A percentile compares a stretch with the other conserved stretches of the same genome.
These are phyloP conservation scores for Amaranthus palmeri DNA, from an alignment of 148 eudicot species.

Conservation along the genomic window DNA sequence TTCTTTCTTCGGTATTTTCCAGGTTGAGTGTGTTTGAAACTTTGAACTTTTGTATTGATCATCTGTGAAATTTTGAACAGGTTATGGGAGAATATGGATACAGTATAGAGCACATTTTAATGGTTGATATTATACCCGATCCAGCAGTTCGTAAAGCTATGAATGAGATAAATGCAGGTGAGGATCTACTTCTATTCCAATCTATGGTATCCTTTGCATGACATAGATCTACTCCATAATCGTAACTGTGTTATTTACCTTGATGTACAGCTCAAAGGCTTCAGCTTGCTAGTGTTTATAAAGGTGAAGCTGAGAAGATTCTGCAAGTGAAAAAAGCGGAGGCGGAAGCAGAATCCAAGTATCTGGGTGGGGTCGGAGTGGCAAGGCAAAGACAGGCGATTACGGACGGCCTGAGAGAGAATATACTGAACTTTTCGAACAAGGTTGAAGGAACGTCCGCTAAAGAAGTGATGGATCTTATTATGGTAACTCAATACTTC, in stretches of 20 bases:
- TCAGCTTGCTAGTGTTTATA: constrained; percentile 95
- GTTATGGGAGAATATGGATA: constrained; percentile 99
- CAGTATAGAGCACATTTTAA: constrained; percentile 88
- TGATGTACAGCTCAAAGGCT: constrained; percentile 75
- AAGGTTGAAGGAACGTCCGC: constrained; percentile 87
- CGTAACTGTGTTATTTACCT: background rate
- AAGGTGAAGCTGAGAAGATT: constrained; percentile 94
- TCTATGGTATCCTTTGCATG: background rate
- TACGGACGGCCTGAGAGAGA: constrained; percentile 94
- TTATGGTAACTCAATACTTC: constrained; percentile 95
- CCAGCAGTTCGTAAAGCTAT: constrained; percentile 88
- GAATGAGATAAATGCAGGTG: constrained; percentile 99
- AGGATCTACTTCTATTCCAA: background rate
- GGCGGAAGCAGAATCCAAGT: constrained; percentile 93
- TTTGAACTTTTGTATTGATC: background rate
- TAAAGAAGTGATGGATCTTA: constrained; percentile 97
- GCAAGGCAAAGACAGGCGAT: constrained; percentile 99
- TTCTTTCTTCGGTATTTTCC: background rate
- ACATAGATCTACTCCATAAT: background rate
- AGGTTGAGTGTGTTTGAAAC: no score
- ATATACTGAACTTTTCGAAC: constrained; percentile 86
- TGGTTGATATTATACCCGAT: constrained; percentile 98
- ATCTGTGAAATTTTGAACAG: constrained; percentile 36
- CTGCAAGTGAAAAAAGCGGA: constrained; percentile 88
- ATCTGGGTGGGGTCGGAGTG: constrained; percentile 93